Percentiles rank a stretch among this genome's conserved stretches.
Conservation (phyloP, 306 rosid species). For the Rosa multiflora region DNA sequence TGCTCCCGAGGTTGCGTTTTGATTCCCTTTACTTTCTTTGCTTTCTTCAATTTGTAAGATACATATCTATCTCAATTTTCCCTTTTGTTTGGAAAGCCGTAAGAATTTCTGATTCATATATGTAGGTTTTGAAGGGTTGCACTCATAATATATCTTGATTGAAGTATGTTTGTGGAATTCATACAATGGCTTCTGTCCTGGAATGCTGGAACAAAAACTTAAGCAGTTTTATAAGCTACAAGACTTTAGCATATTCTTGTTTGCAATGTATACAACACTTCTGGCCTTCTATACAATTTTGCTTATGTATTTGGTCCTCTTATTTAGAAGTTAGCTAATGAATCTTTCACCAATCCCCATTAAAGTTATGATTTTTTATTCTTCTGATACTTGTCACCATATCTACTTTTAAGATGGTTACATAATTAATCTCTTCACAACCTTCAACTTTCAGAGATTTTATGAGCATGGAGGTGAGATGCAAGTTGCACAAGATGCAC, state of each 20-base stretch:
- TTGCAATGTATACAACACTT: neutral
- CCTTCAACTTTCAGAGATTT: conserved; percentile 63
- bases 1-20: conserved; percentile 76
- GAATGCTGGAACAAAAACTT: neutral
- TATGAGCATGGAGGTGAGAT: conserved; percentile 97
- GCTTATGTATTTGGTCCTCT: neutral
- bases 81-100: no score
- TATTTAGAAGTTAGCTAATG: neutral
- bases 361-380: neutral
- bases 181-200: neutral
- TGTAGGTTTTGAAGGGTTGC: neutral
- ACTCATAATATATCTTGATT: conserved; percentile 1
- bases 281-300: neutral
- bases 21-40: neutral
- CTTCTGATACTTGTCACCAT: neutral
- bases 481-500: conserved; percentile 85
- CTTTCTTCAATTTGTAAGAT: neutral
- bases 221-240: neutral
- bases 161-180: neutral
- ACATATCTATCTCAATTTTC: neutral
- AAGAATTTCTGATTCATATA: no score
- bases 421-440: conserved; percentile 6
- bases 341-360: neutral
- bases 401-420: conserved; percentile 9
- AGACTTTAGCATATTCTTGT: neutral